Base-by-base conservation (phyloP, 106 monocot genomes). In the Phalaenopsis equestris region DNA sequence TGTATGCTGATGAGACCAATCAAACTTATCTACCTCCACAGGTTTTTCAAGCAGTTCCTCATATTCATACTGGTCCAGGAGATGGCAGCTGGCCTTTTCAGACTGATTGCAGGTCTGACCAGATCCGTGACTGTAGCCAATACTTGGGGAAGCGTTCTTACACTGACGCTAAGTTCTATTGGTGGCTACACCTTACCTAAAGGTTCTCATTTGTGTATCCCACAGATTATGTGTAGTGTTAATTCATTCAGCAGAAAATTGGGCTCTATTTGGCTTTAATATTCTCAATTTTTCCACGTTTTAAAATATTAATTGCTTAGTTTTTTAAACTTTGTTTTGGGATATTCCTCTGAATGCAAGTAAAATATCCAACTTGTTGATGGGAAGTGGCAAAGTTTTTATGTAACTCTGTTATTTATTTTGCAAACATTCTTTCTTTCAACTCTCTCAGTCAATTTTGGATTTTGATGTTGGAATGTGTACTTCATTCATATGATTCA, bases 1-100 rank as follows among this genome's bases (percentile, higher is more conserved):
- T n/a, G 15, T 18, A 64, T 64, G 64, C 19, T 64, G 64, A 64
- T 64, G 64, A 19, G 4, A 52, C 52, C 15, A 19, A 72, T 72
- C 38, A 10, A 5, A 37, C 38, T 43, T 74, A 18, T 43, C 18
- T 30, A 76, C 18, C 18, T 48, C 11, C 12, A 41, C 84, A 91
- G 94, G 85, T 87, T 94, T 56, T 94, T 94, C 82, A 94, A 91
- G 84, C 91, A 94, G 55, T 76, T 88, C 36, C 81, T 94, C 6
- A 41, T 94, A 16, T 52, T 90, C 6, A 83, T 94, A 67, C 67
- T 91, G 84, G 67, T 87, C 17, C 86, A 88, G 23, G 90, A 95
- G 49, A 90, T 92, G 94, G 92, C 92, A 49, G 81, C 83, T n/a
- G 94, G 88, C 37, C 80, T 92, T 19, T 95, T 92, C 78, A 84